Conservation (phyloP, 495 filamentous ascomycete genomes). For the Lasiosphaeria ovina region DNA sequence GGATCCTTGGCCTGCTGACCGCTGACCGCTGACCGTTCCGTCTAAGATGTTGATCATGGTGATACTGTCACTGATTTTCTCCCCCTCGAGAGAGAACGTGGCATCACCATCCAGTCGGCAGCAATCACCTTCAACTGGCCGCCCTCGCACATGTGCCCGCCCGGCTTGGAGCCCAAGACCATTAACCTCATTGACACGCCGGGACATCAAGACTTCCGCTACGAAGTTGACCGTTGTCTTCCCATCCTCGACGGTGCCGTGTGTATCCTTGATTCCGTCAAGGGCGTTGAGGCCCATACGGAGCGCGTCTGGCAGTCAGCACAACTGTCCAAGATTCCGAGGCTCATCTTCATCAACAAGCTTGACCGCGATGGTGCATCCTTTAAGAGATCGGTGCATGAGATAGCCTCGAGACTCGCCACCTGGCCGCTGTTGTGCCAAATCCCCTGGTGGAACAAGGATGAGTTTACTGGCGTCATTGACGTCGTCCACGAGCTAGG, state of each 20-base stretch:
- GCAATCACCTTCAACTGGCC: slow-evolving; percentile 93
- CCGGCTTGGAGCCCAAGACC: slow-evolving; percentile 42
- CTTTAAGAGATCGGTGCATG: slow-evolving; percentile 81
- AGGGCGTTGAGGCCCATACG: slow-evolving; percentile 96
- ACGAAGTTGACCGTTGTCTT: slow-evolving; percentile 91
- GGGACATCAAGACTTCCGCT: slow-evolving; percentile 97
- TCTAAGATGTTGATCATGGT: slow-evolving; percentile 86
- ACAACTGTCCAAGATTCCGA: slow-evolving; percentile 76
- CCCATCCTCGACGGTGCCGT: slow-evolving; percentile 93
- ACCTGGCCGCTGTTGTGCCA: slow-evolving; percentile 91
- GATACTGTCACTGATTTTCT: slow-evolving; percentile 98
- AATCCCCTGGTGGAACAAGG: slow-evolving; percentile 88
- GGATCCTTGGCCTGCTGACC: no score
- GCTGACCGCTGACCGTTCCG: slow-evolving; percentile 16
- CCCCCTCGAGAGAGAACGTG: slow-evolving; percentile 86
- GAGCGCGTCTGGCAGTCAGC: slow-evolving; percentile 97
- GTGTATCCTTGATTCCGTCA: slow-evolving; percentile 93
- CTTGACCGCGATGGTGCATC: slow-evolving; percentile 91
- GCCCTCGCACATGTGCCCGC: slow-evolving; percentile 29
- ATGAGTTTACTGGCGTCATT: slow-evolving; percentile 74
- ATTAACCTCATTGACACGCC: slow-evolving; percentile 98
- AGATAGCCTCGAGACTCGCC: slow-evolving; percentile 73
- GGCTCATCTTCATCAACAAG: slow-evolving; percentile 92
- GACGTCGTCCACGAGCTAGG: slow-evolving; percentile 66
- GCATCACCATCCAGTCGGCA: slow-evolving; percentile 97